phyloP scores from a whole-genome alignment of 768 basidiomycete genomes.

The Hemileccinum impolitum region DNA sequence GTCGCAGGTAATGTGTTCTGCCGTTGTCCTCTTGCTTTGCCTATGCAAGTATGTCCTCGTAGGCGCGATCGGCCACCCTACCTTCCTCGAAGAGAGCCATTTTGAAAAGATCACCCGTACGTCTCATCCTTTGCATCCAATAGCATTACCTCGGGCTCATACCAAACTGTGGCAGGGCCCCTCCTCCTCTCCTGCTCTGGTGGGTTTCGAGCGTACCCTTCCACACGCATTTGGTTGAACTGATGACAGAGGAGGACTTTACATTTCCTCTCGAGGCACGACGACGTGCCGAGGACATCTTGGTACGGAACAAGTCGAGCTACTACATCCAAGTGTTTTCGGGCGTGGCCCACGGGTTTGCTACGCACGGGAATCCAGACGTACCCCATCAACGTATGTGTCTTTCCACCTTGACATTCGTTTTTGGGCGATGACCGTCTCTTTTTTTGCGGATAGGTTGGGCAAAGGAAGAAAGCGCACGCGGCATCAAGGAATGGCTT shows the following conservation, averaged over 20 bases:
- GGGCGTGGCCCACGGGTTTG: slow-evolving; percentile 31
- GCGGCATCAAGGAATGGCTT: slow-evolving; percentile 2
- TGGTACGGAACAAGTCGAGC: slow-evolving; percentile 43
- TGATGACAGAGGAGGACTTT: slow-evolving; percentile 42
- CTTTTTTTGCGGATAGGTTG: no score
- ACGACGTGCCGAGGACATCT: slow-evolving; percentile 52
- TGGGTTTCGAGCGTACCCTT: background rate
- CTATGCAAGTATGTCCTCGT: background rate
- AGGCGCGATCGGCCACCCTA: slow-evolving; percentile 54
- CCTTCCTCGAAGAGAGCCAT: slow-evolving; percentile 48
- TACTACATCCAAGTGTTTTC: slow-evolving; percentile 60
- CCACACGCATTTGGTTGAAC: background rate
- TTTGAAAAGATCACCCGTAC: slow-evolving; percentile 46
- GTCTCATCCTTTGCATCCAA: slow-evolving; percentile 5
- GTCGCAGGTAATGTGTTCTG: slow-evolving; percentile 37
- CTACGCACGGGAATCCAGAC: slow-evolving; percentile 14
- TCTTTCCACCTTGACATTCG: no score
- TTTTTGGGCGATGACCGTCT: no score
- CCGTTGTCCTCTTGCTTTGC: no score
- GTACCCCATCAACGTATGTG: slow-evolving; percentile 9
- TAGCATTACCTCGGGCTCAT: background rate
- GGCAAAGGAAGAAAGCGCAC: slow-evolving; percentile 35
- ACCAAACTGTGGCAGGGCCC: slow-evolving; percentile 7
- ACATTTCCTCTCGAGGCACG: slow-evolving; percentile 49
- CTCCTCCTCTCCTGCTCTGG: slow-evolving; percentile 24